phyloP scores from a whole-genome alignment of 2,329 filamentous ascomycete species.

The Alternaria sp. region DNA sequence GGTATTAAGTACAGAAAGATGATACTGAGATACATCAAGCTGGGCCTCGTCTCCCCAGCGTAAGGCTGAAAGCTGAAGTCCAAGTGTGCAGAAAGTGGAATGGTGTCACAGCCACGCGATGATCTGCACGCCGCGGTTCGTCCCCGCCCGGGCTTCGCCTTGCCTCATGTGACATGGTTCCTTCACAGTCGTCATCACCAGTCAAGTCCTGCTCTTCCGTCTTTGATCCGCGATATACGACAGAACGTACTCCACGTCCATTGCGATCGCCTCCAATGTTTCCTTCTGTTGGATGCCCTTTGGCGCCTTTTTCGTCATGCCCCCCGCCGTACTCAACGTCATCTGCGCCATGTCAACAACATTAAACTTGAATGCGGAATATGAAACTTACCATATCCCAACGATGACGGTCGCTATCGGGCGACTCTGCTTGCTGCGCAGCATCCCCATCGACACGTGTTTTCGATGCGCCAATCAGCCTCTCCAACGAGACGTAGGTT shows the following conservation, averaged over 20 bases:
- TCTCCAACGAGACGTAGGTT: slow-evolving; percentile 69
- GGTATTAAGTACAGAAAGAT: slow-evolving; percentile 9
- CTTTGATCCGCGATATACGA: slow-evolving; percentile 18
- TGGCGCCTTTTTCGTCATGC: slow-evolving; percentile 61
- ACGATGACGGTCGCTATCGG: slow-evolving; percentile 47
- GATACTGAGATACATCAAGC: slow-evolving; percentile 18
- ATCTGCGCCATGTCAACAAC: slow-evolving; percentile 65
- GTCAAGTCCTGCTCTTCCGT: not conserved
- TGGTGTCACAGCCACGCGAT: slow-evolving; percentile 26
- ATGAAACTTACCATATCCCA: slow-evolving; percentile 68
- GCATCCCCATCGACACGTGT: not conserved
- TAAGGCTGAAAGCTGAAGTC: slow-evolving; percentile 39
- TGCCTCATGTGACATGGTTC: slow-evolving; percentile 3
- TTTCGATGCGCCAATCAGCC: slow-evolving; percentile 15
- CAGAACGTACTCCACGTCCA: slow-evolving; percentile 28
- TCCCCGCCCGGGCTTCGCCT: slow-evolving; percentile 11
- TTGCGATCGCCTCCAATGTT: slow-evolving; percentile 19
- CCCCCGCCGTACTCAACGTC: slow-evolving; percentile 73
- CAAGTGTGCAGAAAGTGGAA: slow-evolving; percentile 16
- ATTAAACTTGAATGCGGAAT: not conserved
- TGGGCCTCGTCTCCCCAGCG: slow-evolving; percentile 17
- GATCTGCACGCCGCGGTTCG: not conserved
- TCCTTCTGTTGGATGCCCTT: slow-evolving; percentile 35
- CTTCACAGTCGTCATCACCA: not conserved
- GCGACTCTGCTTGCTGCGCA: not conserved